Evolutionary conservation across 2,329 filamentous ascomycete species (phyloP), one percentile per base, ranked within the genome.

Genomic region (Fusarium equiseti): DNA sequence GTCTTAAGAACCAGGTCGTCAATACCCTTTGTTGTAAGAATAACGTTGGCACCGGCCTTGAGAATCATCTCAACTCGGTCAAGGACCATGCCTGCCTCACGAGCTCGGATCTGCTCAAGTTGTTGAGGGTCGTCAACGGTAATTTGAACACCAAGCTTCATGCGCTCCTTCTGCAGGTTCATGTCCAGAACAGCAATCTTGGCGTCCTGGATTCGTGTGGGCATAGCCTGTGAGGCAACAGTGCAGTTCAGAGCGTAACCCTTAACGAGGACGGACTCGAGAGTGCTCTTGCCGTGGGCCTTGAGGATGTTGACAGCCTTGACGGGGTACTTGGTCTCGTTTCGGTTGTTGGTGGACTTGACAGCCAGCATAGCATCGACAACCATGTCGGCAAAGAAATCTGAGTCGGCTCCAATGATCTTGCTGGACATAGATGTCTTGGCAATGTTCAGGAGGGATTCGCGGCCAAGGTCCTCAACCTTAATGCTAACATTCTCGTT

Each of bases 341-440:
- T 91, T 82, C 91, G 91, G 84, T 92, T 94, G 84, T 98, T 98
- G 65, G 92, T 93, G 48, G 92, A 90, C 88, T 97, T 98, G 78
- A 99, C 96, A 57, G 95, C 92, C 79, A 92, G 90, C 87, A 99
- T 98, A 72, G 75, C 95, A 81, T 99, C 95, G 53, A 99, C 96
- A 15, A 95, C 94, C 92, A 99, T 97, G 83, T 96, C 92, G 75
- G 95, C 90, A 79, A 99, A 99, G 86, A 99, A 99, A 71, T 97
- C 94, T 15, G 93, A 94, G 82, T 99, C 96, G 60, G 92, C 86
- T 62, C 96, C 96, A 80, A 99, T 98, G 78, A 99, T 97, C 86
- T 99, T 99, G 87, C 93, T 97, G 56, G 95, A 98, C 95, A 99
- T 99, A 78, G 95, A 98, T 22, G 96, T 99, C 86, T 95, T 98